Evolutionary conservation across 1,284 basidiomycete species (phyloP).

Genomic region (Sanguinoderma infundibulare): DNA sequence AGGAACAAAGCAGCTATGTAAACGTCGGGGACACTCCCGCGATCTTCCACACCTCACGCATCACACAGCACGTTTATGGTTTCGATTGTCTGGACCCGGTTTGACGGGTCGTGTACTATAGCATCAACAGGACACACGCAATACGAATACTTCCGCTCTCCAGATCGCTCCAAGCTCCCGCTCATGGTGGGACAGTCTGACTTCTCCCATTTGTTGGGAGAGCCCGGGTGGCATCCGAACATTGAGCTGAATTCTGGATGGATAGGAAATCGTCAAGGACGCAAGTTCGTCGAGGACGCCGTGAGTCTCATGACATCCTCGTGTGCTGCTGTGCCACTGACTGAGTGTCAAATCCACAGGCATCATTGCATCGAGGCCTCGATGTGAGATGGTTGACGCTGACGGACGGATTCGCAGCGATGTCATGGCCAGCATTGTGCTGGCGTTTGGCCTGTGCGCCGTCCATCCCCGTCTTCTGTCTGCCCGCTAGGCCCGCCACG

Average conservation of each 20-base stretch:
- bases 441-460: neutral
- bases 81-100: neutral
- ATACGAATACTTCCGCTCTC: neutral
- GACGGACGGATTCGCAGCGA: neutral
- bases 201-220: neutral
- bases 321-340: neutral
- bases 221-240: neutral
- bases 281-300: neutral
- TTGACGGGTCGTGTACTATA: neutral
- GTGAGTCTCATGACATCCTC: neutral
- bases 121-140: neutral
- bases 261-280: neutral
- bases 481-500: neutral
- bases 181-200: neutral
- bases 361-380: neutral
- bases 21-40: neutral
- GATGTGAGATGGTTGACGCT: neutral
- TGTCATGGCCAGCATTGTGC: neutral
- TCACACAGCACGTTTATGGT: neutral
- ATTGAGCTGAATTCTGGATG: neutral
- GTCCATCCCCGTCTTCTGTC: neutral
- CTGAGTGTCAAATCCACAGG: neutral
- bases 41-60: neutral
- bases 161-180: too few relatives aligned
- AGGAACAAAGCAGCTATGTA: neutral